Evolutionary conservation across 495 filamentous ascomycete genomes (phyloP).

Genomic region (Beverwykella pulmonaria): DNA sequence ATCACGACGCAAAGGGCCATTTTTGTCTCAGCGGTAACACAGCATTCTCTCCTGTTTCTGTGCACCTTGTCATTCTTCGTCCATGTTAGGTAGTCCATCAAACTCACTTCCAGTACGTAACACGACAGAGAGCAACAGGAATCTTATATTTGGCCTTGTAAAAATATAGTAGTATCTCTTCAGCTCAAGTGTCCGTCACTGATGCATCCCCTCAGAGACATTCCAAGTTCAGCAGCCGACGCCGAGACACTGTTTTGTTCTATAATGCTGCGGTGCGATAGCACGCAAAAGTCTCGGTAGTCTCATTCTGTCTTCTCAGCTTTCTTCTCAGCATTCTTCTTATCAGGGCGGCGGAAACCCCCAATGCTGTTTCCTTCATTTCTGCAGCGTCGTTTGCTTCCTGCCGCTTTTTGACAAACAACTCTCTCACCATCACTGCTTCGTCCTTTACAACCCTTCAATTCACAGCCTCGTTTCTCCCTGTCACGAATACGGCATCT

Average conservation of each 20-base stretch:
- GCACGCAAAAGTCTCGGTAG: not conserved
- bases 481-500: not conserved
- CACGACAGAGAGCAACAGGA: no score
- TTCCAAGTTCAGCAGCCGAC: not conserved
- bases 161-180: no score
- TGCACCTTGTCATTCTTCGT: no score
- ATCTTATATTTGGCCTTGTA: no score
- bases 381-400: not conserved
- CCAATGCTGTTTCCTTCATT: not conserved
- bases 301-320: not conserved
- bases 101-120: no score
- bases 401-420: not conserved
- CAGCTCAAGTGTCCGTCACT: no score
- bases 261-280: not conserved
- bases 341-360: not conserved
- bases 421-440: constrained; percentile 3
- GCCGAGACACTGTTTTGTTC: not conserved
- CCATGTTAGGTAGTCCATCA: no score
- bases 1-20: no score
- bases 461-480: not conserved
- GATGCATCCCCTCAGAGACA: not conserved
- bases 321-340: not conserved
- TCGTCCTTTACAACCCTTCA: not conserved
- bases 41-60: no score
- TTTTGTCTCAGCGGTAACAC: no score